These are phyloP conservation scores for Gossypium schwendimanii DNA, from an alignment of 441 rosid genomes.

Conservation along the genomic window DNA sequence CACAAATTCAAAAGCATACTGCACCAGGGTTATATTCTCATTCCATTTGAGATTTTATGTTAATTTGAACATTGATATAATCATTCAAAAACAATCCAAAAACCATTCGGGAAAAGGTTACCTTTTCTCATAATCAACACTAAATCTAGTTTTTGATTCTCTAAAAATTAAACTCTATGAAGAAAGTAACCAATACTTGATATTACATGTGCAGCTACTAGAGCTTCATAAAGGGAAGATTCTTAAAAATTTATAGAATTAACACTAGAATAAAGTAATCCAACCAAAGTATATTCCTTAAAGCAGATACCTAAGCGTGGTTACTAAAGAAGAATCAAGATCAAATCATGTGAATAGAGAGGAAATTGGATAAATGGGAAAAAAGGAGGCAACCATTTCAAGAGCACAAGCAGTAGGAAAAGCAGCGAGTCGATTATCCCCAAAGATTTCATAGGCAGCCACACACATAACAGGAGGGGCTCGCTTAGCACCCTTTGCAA, in stretches of 20 bases:
- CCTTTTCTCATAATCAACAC: background rate
- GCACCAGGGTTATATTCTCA: background rate
- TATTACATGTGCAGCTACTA: background rate
- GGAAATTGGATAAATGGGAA: background rate
- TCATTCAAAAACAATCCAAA: background rate
- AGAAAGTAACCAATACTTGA: background rate
- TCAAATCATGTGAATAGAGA: slow-evolving; percentile 1
- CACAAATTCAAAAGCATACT: background rate
- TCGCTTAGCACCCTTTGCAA: slow-evolving; percentile 75
- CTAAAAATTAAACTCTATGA: background rate
- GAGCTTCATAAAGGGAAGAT: too few relatives aligned
- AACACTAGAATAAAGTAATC: background rate
- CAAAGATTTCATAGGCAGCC: slow-evolving; percentile 81
- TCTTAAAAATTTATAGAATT: background rate
- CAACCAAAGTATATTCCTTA: background rate
- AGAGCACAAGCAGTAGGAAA: slow-evolving; percentile 96
- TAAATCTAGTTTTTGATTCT: background rate
- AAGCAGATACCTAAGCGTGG: background rate
- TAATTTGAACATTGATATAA: background rate
- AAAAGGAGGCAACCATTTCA: slow-evolving; percentile 54
- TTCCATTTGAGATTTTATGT: background rate
- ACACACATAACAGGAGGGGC: slow-evolving; percentile 94
- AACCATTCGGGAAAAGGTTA: background rate
- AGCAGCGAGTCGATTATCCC: slow-evolving; percentile 64
- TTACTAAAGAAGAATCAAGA: background rate